These are phyloP conservation scores for Debaryomyces fabryi DNA, from an alignment of 1,139 yeast genomes.

Conservation along the genomic window DNA sequence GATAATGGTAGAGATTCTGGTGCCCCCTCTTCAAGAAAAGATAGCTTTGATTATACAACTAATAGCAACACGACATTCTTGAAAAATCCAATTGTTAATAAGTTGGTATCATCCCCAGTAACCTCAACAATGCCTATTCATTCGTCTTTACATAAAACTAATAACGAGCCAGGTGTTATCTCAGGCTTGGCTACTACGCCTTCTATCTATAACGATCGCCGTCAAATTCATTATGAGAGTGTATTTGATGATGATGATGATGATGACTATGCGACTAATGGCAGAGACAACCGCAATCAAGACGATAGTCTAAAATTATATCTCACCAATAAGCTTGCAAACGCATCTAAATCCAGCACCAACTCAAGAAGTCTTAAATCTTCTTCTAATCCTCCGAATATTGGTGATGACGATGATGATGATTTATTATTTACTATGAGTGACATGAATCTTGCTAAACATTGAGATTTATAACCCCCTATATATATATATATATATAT, in stretches of 20 bases:
- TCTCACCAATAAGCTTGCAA: neutral
- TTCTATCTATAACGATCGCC: slow-evolving; percentile 28
- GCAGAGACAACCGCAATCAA: slow-evolving; percentile 3
- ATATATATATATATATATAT: slow-evolving; percentile 1
- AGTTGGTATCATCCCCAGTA: slow-evolving; percentile 24
- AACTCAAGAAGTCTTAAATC: slow-evolving; percentile 7
- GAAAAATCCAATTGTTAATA: slow-evolving; percentile 13
- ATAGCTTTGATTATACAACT: slow-evolving; percentile 5
- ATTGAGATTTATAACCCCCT: slow-evolving; percentile 6
- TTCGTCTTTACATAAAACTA: slow-evolving; percentile 19
- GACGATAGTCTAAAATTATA: slow-evolving; percentile 1
- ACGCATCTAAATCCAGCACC: neutral
- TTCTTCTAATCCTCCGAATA: slow-evolving; percentile 10
- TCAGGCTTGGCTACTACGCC: slow-evolving; percentile 44
- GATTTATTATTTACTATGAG: slow-evolving; percentile 88
- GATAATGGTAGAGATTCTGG: slow-evolving; percentile 24
- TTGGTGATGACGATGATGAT: slow-evolving; percentile 57
- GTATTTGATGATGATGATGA: slow-evolving; percentile 60
- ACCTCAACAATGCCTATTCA: slow-evolving; percentile 27
- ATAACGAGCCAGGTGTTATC: slow-evolving; percentile 16
- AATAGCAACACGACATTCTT: slow-evolving; percentile 26
- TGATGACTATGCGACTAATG: slow-evolving; percentile 22
- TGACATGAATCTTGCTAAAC: slow-evolving; percentile 66
- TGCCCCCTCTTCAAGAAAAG: slow-evolving; percentile 3
- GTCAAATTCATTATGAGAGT: slow-evolving; percentile 46